Conservation (phyloP, 1,139 yeast genomes). For the Yamadazyma sp. region DNA sequence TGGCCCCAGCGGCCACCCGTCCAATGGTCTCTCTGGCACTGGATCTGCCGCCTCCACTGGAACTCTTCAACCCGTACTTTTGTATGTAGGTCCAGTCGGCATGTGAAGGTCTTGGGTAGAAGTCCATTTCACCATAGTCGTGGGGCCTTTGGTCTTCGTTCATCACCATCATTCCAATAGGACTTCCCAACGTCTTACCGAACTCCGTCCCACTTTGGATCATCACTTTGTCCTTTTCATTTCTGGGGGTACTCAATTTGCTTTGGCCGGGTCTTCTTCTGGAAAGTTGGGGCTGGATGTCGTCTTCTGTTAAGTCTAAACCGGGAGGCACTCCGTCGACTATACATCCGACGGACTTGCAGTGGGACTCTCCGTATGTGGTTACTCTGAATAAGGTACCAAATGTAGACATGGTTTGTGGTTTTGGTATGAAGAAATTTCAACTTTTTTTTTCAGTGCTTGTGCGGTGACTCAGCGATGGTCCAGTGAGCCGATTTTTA, state of each 20-base stretch:
- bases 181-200: conserved; percentile 91
- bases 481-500: neutral
- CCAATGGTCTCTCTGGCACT: conserved; percentile 98
- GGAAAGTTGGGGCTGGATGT: conserved; percentile 91
- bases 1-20: conserved; percentile 97
- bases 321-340: conserved; percentile 99
- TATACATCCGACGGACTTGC: conserved; percentile 97
- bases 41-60: conserved; percentile 97
- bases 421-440: neutral
- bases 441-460: neutral
- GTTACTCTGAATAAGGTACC: conserved; percentile 64
- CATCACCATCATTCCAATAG: conserved; percentile 88
- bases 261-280: conserved; percentile 98
- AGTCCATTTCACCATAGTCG: conserved; percentile 92
- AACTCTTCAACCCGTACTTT: conserved; percentile 89
- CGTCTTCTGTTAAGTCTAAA: conserved; percentile 76
- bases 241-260: conserved; percentile 88
- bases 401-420: conserved; percentile 38
- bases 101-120: conserved; percentile 96
- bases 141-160: conserved; percentile 97
- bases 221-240: conserved; percentile 88
- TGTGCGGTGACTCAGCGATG: conserved; percentile 5
- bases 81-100: conserved; percentile 92
- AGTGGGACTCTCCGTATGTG: conserved; percentile 97
- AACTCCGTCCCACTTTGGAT: conserved; percentile 94